These are phyloP conservation scores for Coniella lustricola DNA, from an alignment of 2,329 filamentous ascomycete genomes.

Conservation along the genomic window DNA sequence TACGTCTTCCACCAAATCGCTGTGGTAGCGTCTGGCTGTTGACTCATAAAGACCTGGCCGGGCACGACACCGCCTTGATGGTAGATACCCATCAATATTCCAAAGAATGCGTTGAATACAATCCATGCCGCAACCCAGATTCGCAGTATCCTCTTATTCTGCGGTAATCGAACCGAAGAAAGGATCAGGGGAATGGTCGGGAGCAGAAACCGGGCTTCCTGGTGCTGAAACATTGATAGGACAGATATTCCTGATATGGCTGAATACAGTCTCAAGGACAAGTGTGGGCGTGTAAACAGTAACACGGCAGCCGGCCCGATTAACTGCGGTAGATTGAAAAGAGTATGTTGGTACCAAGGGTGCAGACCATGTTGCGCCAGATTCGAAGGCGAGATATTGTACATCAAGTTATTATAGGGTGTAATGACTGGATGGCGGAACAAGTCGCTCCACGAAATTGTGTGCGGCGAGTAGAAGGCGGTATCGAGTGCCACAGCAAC, in stretches of 20 bases:
- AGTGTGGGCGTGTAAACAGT: constrained; percentile 49
- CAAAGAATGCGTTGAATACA: constrained; percentile 60
- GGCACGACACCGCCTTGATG: constrained; percentile 76
- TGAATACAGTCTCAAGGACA: constrained; percentile 60
- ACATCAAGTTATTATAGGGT: constrained; percentile 69
- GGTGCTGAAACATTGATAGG: constrained; percentile 69
- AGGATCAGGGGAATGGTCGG: constrained; percentile 71
- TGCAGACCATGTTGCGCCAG: constrained; percentile 70
- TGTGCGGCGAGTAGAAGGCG: constrained; percentile 63
- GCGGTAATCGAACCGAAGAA: constrained; percentile 63
- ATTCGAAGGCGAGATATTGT: constrained; percentile 65
- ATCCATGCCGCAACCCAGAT: constrained; percentile 58
- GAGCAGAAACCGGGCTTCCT: constrained; percentile 72
- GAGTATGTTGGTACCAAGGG: constrained; percentile 69
- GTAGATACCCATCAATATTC: constrained; percentile 70
- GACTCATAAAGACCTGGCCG: constrained; percentile 66
- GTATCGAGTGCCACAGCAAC: constrained; percentile 80
- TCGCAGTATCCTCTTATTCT: constrained; percentile 39
- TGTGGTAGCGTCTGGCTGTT: constrained; percentile 59
- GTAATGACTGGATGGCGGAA: constrained; percentile 62
- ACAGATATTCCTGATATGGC: constrained; percentile 64
- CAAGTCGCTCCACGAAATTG: constrained; percentile 59
- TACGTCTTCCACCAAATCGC: constrained; percentile 85
- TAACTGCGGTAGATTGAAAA: constrained; percentile 64
- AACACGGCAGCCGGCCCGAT: constrained; percentile 63